These are phyloP conservation scores for Komagataella kurtzmanii DNA, from an alignment of 805 yeast species.

Conservation along the genomic window DNA sequence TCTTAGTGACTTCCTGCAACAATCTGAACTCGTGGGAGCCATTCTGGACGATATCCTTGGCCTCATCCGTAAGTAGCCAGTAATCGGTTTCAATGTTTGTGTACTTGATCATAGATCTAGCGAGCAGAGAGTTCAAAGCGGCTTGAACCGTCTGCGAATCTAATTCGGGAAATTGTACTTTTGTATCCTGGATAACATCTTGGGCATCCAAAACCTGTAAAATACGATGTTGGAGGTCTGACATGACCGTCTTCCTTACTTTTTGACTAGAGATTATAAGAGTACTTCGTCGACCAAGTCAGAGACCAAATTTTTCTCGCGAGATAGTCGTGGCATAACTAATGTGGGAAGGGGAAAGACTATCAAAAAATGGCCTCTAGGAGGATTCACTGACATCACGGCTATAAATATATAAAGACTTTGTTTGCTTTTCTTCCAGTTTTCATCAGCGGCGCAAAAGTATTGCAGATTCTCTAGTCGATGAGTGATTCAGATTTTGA, in stretches of 20 bases:
- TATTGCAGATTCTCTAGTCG: not conserved
- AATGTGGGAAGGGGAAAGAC: not conserved
- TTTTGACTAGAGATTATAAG: not conserved
- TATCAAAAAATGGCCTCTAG: not conserved
- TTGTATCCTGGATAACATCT: conserved; percentile 58
- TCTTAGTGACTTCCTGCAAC: conserved; percentile 56
- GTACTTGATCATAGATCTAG: conserved; percentile 70
- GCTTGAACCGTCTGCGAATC: conserved; percentile 59
- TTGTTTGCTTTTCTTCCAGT: not conserved
- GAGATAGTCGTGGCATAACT: not conserved
- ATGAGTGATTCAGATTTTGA: conserved; percentile 3
- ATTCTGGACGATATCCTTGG: conserved; percentile 55
- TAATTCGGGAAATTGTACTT: conserved; percentile 48
- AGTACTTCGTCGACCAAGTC: not conserved
- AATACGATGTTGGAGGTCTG: conserved; percentile 51
- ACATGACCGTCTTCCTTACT: conserved; percentile 26
- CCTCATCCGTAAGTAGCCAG: conserved; percentile 73
- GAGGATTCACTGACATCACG: not conserved
- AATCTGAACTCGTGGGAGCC: conserved; percentile 91
- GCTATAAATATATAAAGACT: not conserved
- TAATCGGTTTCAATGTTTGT: conserved; percentile 60
- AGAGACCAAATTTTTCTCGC: not conserved
- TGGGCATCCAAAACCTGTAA: conserved; percentile 51
- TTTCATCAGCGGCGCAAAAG: not conserved
- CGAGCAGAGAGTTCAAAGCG: conserved; percentile 77